A percentile compares a stretch with the other conserved stretches of the same genome.
These are phyloP conservation scores for Lepiota venenata DNA, from an alignment of 768 basidiomycete species.

Conservation along the genomic window DNA sequence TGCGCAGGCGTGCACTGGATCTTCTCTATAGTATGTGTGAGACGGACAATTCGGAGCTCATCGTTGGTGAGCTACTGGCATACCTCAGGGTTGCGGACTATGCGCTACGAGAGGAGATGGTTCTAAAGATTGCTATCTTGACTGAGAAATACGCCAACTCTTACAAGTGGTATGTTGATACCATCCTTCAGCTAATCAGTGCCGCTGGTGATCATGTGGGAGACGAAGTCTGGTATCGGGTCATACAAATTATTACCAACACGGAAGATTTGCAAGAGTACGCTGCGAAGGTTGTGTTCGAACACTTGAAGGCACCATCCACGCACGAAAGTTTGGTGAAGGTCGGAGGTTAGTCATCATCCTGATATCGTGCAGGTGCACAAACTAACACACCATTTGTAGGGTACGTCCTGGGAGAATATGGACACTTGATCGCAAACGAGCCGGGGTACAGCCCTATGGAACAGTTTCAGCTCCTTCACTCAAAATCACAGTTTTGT, in stretches of 20 bases:
- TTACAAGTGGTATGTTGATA: conserved; percentile 99
- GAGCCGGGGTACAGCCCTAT: conserved; percentile 89
- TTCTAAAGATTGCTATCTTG: conserved; percentile 95
- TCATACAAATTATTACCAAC: conserved; percentile 97
- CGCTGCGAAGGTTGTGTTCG: conserved; percentile 89
- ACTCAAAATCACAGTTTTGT: conserved; percentile 95
- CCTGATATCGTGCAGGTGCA: neutral
- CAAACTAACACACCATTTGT: neutral
- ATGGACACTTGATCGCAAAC: conserved; percentile 96
- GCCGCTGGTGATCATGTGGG: conserved; percentile 98
- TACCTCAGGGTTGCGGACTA: conserved; percentile 98
- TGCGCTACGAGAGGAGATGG: conserved; percentile 96
- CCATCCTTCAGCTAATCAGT: conserved; percentile 92
- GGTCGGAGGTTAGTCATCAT: conserved; percentile 70
- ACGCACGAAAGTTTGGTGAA: conserved; percentile 94
- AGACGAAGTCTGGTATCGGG: conserved; percentile 99
- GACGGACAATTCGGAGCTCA: conserved; percentile 91
- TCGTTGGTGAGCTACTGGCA: conserved; percentile 91
- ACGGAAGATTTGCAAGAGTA: conserved; percentile 97
- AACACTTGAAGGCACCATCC: conserved; percentile 80
- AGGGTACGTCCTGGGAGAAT: conserved; percentile 98
- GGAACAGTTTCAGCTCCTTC: conserved; percentile 91
- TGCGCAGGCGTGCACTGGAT: conserved; percentile 90
- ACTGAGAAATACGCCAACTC: conserved; percentile 99
- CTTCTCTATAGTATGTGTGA: conserved; percentile 99